Evolutionary conservation across 148 eudicot species (phyloP).

Genomic region (Silene uniflora): DNA sequence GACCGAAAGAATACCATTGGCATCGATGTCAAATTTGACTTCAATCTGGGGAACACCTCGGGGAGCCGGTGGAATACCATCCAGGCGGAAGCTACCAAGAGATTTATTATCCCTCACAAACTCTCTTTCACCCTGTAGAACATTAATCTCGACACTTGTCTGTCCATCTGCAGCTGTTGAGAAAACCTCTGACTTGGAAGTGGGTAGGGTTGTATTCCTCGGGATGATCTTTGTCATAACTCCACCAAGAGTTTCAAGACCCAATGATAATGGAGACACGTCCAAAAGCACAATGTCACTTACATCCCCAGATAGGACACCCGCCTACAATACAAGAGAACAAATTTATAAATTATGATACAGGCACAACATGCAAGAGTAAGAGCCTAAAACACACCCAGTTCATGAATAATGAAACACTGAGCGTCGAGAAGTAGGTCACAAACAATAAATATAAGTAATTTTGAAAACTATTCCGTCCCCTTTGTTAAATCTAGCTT

Average conservation of each 20-base stretch:
- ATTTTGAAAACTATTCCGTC: not conserved
- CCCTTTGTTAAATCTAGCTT: not conserved
- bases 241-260: slow-evolving; percentile 96
- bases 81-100: slow-evolving; percentile 89
- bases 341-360: not conserved
- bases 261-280: slow-evolving; percentile 77
- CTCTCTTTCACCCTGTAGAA: slow-evolving; percentile 93
- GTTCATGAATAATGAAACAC: not conserved
- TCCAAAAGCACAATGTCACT: slow-evolving; percentile 85
- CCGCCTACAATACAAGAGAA: slow-evolving; percentile 45
- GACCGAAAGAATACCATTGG: slow-evolving; percentile 91
- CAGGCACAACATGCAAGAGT: not conserved
- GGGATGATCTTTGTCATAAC: slow-evolving; percentile 98
- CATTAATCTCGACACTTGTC: slow-evolving; percentile 92
- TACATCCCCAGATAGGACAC: slow-evolving; percentile 92
- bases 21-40: slow-evolving; percentile 90
- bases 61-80: slow-evolving; percentile 95
- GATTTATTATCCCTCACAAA: slow-evolving; percentile 94
- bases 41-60: slow-evolving; percentile 93
- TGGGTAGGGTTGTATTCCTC: slow-evolving; percentile 84
- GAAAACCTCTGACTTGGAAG: slow-evolving; percentile 94
- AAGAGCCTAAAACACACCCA: not conserved
- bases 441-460: not conserved
- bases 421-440: not conserved
- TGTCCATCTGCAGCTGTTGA: slow-evolving; percentile 98